Evolutionary conservation across 106 monocot genomes (phyloP), one percentile per base, ranked within the genome.

Genomic region (Phalaenopsis equestris): DNA sequence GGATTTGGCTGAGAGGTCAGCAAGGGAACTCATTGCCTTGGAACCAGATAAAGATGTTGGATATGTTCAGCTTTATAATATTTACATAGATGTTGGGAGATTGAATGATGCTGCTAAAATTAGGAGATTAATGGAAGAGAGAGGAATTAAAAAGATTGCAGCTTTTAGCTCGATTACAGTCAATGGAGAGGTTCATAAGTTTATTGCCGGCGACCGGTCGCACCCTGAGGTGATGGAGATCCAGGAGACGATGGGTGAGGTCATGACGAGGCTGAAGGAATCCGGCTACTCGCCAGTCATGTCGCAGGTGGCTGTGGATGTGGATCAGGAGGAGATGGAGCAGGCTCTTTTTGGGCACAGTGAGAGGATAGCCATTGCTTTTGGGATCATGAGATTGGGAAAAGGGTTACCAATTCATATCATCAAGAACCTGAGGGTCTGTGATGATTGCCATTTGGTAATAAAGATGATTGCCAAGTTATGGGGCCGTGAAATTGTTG

Each of bases 301-400:
- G 75, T 78, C 84, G 23, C 77, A 78, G 12, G 81, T 95, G 48
- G 49, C 81, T 19, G 52, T 83, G 18, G 85, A 83, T 56, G 48
- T 95, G 41, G 87, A 92, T 68, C 92, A 89, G 16, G 95, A 92
- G 79, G 90, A 95, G 65, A 94, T 85, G 73, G 94, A 95, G 45
- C 83, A 81, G 48, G 77, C 87, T 42, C 82, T 87, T 39, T 87
- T 84, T 19, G 82, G 43, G 39, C 95, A 95, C 67, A 95, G 92
- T 68, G 95, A 95, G 80, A 95, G 87, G 82, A 88, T 90, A 41
- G 92, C 95, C 3, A 81, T 95, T 78, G 95, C 92, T 82, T 92
- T 82, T 80, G 92, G 90, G 37, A 78, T 95, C 57, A 86, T 92
- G 84, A 92, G 55, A 41, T 57, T 87, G 21, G 83, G 84, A 41